phyloP scores from a whole-genome alignment of 78 protist species.

The Dictyostelium firmibasis region DNA sequence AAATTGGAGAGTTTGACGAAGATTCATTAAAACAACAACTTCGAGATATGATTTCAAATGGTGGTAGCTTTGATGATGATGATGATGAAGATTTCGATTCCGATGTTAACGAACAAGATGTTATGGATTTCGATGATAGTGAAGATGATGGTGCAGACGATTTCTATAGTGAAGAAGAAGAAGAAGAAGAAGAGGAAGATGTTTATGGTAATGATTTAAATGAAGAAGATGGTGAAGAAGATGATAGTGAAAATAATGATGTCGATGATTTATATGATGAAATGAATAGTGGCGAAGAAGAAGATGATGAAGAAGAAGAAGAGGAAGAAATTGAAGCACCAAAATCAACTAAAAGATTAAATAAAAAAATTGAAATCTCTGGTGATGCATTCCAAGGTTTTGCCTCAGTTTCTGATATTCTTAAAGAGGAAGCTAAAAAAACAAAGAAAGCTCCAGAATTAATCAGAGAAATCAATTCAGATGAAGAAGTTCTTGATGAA shows the following conservation, averaged over 20 bases:
- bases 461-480: conserved; percentile 19
- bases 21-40: conserved; percentile 6
- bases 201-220: conserved; percentile 32
- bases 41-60: background rate
- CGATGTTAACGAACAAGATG: conserved; percentile 3
- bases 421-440: conserved; percentile 13
- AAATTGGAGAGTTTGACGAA: background rate
- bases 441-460: conserved; percentile 16
- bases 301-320: conserved; percentile 49
- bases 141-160: background rate
- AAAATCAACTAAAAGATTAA: conserved; percentile 44
- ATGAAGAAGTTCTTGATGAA: conserved; percentile 7
- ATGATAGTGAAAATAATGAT: background rate
- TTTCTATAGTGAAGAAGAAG: conserved; percentile 3
- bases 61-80: background rate
- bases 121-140: background rate
- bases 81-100: conserved; percentile 34
- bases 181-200: conserved; percentile 29
- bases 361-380: background rate
- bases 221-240: conserved; percentile 29
- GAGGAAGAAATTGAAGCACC: conserved; percentile 21
- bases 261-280: conserved; percentile 10
- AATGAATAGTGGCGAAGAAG: conserved; percentile 25
- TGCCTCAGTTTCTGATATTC: conserved; percentile 27
- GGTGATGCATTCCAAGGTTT: conserved; percentile 61